A percentile compares a stretch with the other conserved stretches of the same genome.
phyloP scores from a whole-genome alignment of 2,329 filamentous ascomycete genomes.

The Exophiala oligosperma region DNA sequence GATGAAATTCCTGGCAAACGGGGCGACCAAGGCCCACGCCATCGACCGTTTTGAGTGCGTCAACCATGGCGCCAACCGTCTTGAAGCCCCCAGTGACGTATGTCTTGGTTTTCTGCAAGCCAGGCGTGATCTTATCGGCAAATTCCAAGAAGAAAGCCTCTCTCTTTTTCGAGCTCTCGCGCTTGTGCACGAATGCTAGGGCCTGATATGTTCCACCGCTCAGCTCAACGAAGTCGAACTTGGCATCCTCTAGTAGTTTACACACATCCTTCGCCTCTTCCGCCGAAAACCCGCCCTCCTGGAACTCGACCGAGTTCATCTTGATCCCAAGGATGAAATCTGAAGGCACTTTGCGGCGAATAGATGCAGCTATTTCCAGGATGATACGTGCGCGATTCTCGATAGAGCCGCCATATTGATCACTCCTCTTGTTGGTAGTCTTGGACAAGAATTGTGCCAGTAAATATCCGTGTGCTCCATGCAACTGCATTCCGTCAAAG shows the following conservation, averaged over 20 bases:
- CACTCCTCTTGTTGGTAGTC: slow-evolving; percentile 58
- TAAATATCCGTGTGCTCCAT: slow-evolving; percentile 60
- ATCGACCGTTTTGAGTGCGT: slow-evolving; percentile 57
- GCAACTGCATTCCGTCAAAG: slow-evolving; percentile 48
- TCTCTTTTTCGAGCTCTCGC: slow-evolving; percentile 56
- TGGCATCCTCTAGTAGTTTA: slow-evolving; percentile 32
- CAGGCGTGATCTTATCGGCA: slow-evolving; percentile 52
- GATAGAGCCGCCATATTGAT: slow-evolving; percentile 65
- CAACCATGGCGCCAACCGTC: slow-evolving; percentile 57
- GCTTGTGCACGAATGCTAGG: slow-evolving; percentile 52
- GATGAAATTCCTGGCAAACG: slow-evolving; percentile 50
- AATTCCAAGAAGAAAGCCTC: slow-evolving; percentile 64
- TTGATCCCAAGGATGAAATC: slow-evolving; percentile 56
- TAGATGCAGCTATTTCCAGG: slow-evolving; percentile 50
- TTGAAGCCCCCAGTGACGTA: neutral
- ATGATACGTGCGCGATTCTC: slow-evolving; percentile 65
- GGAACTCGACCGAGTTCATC: slow-evolving; percentile 61
- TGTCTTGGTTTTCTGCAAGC: slow-evolving; percentile 6
- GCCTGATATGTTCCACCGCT: slow-evolving; percentile 61
- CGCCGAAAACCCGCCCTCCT: slow-evolving; percentile 44
- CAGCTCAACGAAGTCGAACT: slow-evolving; percentile 55
- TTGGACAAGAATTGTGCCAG: slow-evolving; percentile 57
- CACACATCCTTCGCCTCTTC: slow-evolving; percentile 52
- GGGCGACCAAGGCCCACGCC: slow-evolving; percentile 62
- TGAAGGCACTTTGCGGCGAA: slow-evolving; percentile 26